These are phyloP conservation scores for Metroxylon sagu DNA, from an alignment of 176 grass and related monocot genomes.

Conservation along the genomic window DNA sequence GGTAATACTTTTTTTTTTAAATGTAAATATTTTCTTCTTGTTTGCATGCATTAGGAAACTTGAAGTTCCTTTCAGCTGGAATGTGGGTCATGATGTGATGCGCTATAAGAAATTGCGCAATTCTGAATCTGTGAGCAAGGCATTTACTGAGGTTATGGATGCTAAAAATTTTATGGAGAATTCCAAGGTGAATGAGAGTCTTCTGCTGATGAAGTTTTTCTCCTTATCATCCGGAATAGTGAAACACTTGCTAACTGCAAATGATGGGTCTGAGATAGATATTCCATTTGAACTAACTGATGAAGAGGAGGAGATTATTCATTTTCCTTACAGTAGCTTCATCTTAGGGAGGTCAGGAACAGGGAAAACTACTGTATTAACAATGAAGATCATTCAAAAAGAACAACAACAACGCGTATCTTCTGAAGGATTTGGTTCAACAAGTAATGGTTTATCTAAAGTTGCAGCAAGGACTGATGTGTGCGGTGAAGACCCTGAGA, in stretches of 20 bases:
- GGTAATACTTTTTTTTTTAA: no score
- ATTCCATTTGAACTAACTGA: slow-evolving; percentile 82
- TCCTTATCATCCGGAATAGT: slow-evolving; percentile 60
- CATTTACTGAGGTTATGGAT: slow-evolving; percentile 15
- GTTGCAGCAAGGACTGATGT: neutral
- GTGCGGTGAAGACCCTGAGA: neutral
- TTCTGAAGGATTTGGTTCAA: slow-evolving; percentile 28
- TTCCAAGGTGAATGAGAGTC: slow-evolving; percentile 80
- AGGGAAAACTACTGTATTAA: slow-evolving; percentile 84
- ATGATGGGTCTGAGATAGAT: slow-evolving; percentile 65
- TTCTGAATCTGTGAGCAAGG: slow-evolving; percentile 22
- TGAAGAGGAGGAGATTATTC: slow-evolving; percentile 63
- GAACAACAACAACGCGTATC: slow-evolving; percentile 61
- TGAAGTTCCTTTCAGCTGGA: slow-evolving; percentile 65
- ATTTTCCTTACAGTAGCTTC: slow-evolving; percentile 59
- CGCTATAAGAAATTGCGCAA: slow-evolving; percentile 36
- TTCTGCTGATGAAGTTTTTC: slow-evolving; percentile 88
- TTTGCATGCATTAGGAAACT: slow-evolving; percentile 31
- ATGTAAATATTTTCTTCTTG: neutral
- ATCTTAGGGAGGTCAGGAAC: slow-evolving; percentile 92
- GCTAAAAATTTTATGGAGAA: slow-evolving; percentile 33
- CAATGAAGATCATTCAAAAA: slow-evolving; percentile 65
- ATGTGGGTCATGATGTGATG: slow-evolving; percentile 29
- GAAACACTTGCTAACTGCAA: slow-evolving; percentile 67
- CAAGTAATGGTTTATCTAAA: slow-evolving; percentile 7